Percentiles rank a stretch among this genome's conserved stretches.
These are phyloP conservation scores for Tuber magnatum DNA, from an alignment of 495 filamentous ascomycete species.

Conservation along the genomic window DNA sequence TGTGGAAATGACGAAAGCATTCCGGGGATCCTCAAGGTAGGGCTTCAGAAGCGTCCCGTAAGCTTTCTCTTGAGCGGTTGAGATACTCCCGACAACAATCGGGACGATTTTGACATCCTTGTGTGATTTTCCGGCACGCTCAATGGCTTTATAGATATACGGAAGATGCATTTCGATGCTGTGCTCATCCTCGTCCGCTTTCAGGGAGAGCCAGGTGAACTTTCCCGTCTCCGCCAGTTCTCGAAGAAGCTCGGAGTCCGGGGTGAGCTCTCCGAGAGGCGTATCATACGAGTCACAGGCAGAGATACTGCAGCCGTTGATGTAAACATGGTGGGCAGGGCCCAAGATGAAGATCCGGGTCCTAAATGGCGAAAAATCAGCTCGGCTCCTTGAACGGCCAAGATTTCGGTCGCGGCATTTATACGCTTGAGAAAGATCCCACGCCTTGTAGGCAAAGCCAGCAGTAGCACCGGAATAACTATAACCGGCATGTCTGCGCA, in stretches of 20 bases:
- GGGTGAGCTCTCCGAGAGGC: slow-evolving; percentile 68
- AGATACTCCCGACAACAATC: slow-evolving; percentile 78
- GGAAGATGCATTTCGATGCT: slow-evolving; percentile 96
- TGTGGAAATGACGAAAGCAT: slow-evolving; percentile 78
- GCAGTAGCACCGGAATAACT: slow-evolving; percentile 89
- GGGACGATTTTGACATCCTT: slow-evolving; percentile 59
- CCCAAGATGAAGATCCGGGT: slow-evolving; percentile 92
- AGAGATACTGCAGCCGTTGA: slow-evolving; percentile 70
- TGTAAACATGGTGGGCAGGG: slow-evolving; percentile 81
- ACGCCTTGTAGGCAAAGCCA: slow-evolving; percentile 86
- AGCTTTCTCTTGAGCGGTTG: slow-evolving; percentile 55
- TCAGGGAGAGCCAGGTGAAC: slow-evolving; percentile 66
- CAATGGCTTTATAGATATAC: slow-evolving; percentile 79
- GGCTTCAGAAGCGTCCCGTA: slow-evolving; percentile 68
- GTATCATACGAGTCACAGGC: slow-evolving; percentile 69
- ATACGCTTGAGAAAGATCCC: slow-evolving; percentile 74
- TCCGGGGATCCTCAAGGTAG: slow-evolving; percentile 68
- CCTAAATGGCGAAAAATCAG: slow-evolving; percentile 42
- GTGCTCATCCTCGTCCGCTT: slow-evolving; percentile 78
- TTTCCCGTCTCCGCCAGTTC: slow-evolving; percentile 55
- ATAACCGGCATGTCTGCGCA: slow-evolving; percentile 82
- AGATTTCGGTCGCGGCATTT: not conserved
- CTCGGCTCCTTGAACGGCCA: not conserved
- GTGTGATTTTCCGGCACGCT: slow-evolving; percentile 47
- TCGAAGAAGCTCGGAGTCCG: slow-evolving; percentile 62